phyloP scores from a whole-genome alignment of 208 protist genomes.

The Leishmania tarentolae region DNA sequence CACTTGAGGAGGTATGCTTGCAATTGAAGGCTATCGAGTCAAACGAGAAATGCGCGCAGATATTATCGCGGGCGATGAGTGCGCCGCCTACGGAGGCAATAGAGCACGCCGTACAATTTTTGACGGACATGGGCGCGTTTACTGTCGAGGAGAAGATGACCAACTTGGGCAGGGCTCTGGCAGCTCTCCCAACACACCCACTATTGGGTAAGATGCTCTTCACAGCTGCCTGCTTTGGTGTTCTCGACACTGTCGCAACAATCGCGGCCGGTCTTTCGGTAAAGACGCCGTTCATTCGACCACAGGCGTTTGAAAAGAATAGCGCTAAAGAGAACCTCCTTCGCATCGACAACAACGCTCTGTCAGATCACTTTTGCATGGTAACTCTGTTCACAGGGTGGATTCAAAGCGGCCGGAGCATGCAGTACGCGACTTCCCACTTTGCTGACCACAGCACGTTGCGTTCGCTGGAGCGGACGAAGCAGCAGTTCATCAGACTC shows the following conservation, averaged over 20 bases:
- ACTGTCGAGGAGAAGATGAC: constrained; percentile 78
- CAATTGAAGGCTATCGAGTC: constrained; percentile 85
- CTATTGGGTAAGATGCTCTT: constrained; percentile 93
- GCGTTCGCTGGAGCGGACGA: constrained; percentile 80
- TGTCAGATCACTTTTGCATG: constrained; percentile 83
- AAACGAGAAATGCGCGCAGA: constrained; percentile 70
- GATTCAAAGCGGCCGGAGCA: constrained; percentile 59
- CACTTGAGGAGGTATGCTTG: constrained; percentile 90
- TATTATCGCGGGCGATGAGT: constrained; percentile 80
- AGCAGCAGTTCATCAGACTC: constrained; percentile 73
- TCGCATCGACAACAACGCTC: constrained; percentile 53
- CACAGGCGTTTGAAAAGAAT: constrained; percentile 54
- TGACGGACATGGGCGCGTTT: constrained; percentile 87
- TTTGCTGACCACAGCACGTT: constrained; percentile 79
- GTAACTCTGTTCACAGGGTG: constrained; percentile 73
- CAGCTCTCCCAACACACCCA: constrained; percentile 85
- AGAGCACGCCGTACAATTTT: constrained; percentile 70
- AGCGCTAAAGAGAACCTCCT: constrained; percentile 40
- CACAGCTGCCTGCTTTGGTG: constrained; percentile 81
- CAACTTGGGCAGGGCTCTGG: constrained; percentile 78
- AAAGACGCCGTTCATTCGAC: constrained; percentile 84
- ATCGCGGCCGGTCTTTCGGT: constrained; percentile 86
- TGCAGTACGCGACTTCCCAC: constrained; percentile 61
- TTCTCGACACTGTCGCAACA: constrained; percentile 85
- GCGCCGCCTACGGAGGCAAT: constrained; percentile 62